Conservation (phyloP, 306 rosid species). For the Vigna reflexopilosa region DNA sequence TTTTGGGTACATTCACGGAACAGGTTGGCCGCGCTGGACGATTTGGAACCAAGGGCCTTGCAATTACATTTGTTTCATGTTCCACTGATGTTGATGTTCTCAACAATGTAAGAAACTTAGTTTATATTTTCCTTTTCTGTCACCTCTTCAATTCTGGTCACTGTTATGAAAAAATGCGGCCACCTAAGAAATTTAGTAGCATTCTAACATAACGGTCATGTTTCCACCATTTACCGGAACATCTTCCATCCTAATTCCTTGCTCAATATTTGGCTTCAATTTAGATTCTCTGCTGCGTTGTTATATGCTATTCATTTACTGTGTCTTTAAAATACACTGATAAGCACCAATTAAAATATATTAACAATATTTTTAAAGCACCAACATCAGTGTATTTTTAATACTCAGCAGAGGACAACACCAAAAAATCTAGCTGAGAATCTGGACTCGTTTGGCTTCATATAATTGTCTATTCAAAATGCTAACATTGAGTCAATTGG, state of each 20-base stretch:
- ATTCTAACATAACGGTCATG: background rate
- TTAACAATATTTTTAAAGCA: too few species aligned
- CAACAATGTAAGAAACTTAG: constrained; percentile 68
- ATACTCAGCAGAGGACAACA: too few species aligned
- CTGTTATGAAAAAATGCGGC: background rate
- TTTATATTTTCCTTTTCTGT: background rate
- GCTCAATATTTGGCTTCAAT: background rate
- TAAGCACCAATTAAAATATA: too few species aligned
- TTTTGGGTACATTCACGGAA: background rate
- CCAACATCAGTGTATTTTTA: too few species aligned
- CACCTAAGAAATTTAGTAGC: background rate
- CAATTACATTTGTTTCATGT: constrained; percentile 95
- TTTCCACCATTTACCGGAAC: background rate
- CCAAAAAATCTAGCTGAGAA: too few species aligned
- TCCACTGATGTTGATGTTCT: constrained; percentile 90
- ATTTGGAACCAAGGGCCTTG: constrained; percentile 98
- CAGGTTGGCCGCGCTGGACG: constrained; percentile 99
- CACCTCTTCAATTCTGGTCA: background rate
- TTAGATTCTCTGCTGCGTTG: too few species aligned
- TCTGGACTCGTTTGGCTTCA: background rate
- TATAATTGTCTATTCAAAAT: background rate
- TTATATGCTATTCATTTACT: too few species aligned
- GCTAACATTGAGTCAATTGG: background rate
- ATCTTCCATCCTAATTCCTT: background rate
- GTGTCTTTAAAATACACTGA: too few species aligned